Conservation (phyloP, 140 eudicot genomes). For the Stevia rebaudiana region DNA sequence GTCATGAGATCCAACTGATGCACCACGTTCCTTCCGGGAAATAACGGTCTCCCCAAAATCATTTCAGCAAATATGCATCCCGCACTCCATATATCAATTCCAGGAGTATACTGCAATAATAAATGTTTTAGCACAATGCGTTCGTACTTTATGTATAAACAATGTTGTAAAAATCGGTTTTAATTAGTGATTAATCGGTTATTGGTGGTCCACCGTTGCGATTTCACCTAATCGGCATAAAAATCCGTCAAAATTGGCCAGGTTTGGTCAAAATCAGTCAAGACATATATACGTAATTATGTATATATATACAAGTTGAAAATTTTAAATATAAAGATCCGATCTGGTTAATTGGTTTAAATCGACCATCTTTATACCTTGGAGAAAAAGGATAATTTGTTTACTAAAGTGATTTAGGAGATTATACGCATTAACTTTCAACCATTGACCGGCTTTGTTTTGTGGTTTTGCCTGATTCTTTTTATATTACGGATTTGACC, state of each 20-base stretch:
- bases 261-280: too few relatives aligned
- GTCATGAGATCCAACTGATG: constrained; percentile 90
- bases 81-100: constrained; percentile 89
- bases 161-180: too few relatives aligned
- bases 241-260: too few relatives aligned
- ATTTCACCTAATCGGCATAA: too few relatives aligned
- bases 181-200: too few relatives aligned
- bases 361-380: too few relatives aligned
- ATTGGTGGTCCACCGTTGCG: too few relatives aligned
- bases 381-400: background rate
- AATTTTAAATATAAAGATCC: too few relatives aligned
- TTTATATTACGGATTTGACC: background rate
- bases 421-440: background rate
- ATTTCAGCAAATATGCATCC: constrained; percentile 98
- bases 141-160: background rate
- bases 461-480: too few relatives aligned
- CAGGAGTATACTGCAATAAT: constrained; percentile 84
- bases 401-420: background rate
- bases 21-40: constrained; percentile 94
- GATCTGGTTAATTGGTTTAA: too few relatives aligned
- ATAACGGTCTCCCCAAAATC: constrained; percentile 75
- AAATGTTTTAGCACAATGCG: constrained; percentile 2
- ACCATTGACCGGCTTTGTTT: background rate
- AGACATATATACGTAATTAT: too few relatives aligned
- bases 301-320: too few relatives aligned